These are phyloP conservation scores for Medicago truncatula DNA, from an alignment of 306 rosid species.

Conservation along the genomic window MtrunA17r5.0-ANR NC_053045.1:57944001-57944500, in stretches of 20 bases:
- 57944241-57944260: slow-evolving; percentile 97
- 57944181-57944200: neutral
- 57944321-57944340: slow-evolving; percentile 57
- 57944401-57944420: slow-evolving; percentile 25
- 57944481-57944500: neutral
- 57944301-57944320: slow-evolving; percentile 55
- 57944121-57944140: neutral
- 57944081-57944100: neutral
- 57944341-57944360: slow-evolving; percentile 43
- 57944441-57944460: slow-evolving; percentile 23
- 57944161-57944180: neutral
- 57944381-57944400: neutral
- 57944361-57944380: slow-evolving; percentile 10
- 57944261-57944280: slow-evolving; percentile 82
- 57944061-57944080: neutral
- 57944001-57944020: neutral
- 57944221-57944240: slow-evolving; percentile 87
- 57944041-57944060: neutral
- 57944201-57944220: neutral
- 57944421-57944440: slow-evolving; percentile 20
- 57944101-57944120: neutral
- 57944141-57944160: neutral
- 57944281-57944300: slow-evolving; percentile 92
- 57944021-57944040: neutral
- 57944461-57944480: slow-evolving; percentile 11